Evolutionary conservation across 345 rosid genomes (phyloP), one percentile per base, ranked within the genome.

Genomic region (Populus simonii): DNA sequence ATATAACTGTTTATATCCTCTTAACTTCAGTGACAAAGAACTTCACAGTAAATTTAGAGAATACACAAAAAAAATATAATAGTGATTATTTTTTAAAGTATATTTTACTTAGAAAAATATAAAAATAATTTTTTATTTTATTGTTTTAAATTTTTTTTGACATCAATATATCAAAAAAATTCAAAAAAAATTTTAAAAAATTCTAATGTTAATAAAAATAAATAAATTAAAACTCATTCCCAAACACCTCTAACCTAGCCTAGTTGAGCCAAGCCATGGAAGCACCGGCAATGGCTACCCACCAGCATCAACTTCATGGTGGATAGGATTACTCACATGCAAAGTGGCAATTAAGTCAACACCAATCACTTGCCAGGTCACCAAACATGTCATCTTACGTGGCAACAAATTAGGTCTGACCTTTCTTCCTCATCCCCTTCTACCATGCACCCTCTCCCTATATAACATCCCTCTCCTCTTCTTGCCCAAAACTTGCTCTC

Each of bases 401-500:
- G 87, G 89, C 89, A 78, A 6, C 16, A 61, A 5, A 55, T 82
- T 78, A 78, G 84, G 89, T 82, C 72, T 82, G 90, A 87, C 85
- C 68, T 67, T 8, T 62, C 71, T 59, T 49, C 63, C 53, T 12
- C 17, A 15, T 9, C 20, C 41, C 65, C 18, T 23, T 36, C 59
- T 8, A 31, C 16, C 31, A 29, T n/a, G 25, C 3, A 16, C 57
- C 20, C 45, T 47, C n/a, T 51, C 17, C 36, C 35, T 47, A 7
- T 76, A 71, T 76, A 78, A 38, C 15, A 16, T 59, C 70, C 55
- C 1, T 33, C 41, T 27, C 31, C 33, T 67, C 72, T 68, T 67
- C 72, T 9, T 35, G 27, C 23, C 70, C 77, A 62, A 62, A 70
- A 8, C 81, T 77, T 20, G 62, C 47, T 23, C 43, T 74, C 65